phyloP scores from a whole-genome alignment of 2,329 filamentous ascomycete genomes.

The Colletotrichum abscissum region DNA sequence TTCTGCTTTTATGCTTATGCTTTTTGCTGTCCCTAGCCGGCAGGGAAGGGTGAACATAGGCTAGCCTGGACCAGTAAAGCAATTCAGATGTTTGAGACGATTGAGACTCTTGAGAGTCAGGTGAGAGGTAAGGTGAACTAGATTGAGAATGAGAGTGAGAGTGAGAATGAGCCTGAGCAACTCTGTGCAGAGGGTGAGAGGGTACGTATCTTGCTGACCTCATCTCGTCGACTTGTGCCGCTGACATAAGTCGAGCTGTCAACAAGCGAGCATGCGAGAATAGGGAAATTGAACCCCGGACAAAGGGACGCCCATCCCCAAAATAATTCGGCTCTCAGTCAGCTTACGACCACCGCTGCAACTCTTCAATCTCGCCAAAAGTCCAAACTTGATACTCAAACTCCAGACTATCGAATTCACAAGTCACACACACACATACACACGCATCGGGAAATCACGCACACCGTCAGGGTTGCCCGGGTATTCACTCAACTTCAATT shows the following conservation, averaged over 20 bases:
- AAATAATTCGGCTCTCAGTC: slow-evolving; percentile 5
- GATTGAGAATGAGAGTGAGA: background rate
- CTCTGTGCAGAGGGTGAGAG: background rate
- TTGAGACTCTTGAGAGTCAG: background rate
- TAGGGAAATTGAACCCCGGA: background rate
- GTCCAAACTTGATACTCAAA: background rate
- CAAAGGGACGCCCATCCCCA: background rate
- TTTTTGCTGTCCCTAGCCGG: background rate
- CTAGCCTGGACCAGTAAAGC: background rate
- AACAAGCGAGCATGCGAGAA: background rate
- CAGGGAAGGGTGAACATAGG: slow-evolving; percentile 7
- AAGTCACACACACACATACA: background rate
- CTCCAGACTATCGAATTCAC: background rate
- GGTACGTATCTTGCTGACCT: background rate
- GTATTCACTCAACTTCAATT: background rate
- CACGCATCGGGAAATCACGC: background rate
- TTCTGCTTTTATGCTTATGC: slow-evolving; percentile 29
- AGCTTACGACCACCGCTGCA: slow-evolving; percentile 5
- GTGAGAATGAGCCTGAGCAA: background rate
- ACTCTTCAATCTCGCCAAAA: slow-evolving; percentile 13
- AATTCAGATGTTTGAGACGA: background rate
- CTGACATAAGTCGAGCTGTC: background rate
- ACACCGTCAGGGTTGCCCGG: background rate
- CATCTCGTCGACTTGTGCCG: background rate
- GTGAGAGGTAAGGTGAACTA: background rate